phyloP scores from a whole-genome alignment of 768 basidiomycete genomes.

The Coprinopsis strossmayeri region DNA sequence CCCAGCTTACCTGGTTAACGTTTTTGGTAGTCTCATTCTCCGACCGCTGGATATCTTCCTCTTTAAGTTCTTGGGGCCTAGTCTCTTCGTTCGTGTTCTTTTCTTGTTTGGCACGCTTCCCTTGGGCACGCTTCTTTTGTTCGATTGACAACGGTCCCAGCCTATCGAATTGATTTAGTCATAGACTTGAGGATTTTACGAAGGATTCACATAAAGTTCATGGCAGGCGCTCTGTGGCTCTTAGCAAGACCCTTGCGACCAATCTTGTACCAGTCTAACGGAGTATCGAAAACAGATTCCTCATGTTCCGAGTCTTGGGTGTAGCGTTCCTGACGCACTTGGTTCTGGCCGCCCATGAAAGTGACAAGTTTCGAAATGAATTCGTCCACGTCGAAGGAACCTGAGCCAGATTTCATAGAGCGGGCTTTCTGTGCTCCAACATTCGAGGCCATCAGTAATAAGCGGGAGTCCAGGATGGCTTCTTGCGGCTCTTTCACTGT shows the following conservation, averaged over 20 bases:
- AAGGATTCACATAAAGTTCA: conserved; percentile 78
- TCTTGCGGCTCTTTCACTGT: conserved; percentile 78
- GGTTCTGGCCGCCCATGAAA: conserved; percentile 67
- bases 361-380: conserved; percentile 70
- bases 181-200: conserved; percentile 8
- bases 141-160: conserved; percentile 86
- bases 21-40: conserved; percentile 90
- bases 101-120: conserved; percentile 62
- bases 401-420: conserved; percentile 80
- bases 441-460: conserved; percentile 71
- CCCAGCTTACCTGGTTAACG: conserved; percentile 60
- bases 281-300: conserved; percentile 36
- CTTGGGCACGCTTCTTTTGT: conserved; percentile 63
- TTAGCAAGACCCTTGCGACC: conserved; percentile 80
- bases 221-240: conserved; percentile 70
- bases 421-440: conserved; percentile 86
- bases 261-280: conserved; percentile 78
- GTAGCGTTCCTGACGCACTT: conserved; percentile 31
- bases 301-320: conserved; percentile 50
- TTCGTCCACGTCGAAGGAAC: conserved; percentile 89
- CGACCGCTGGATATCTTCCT: conserved; percentile 77
- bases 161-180: conserved; percentile 41
- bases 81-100: conserved; percentile 63
- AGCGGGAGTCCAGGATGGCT: conserved; percentile 82
- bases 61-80: conserved; percentile 73